A percentile compares a stretch with the other conserved stretches of the same genome.
Conservation (phyloP, 2,329 filamentous ascomycete genomes). For the Microascus cirrosus region DNA sequence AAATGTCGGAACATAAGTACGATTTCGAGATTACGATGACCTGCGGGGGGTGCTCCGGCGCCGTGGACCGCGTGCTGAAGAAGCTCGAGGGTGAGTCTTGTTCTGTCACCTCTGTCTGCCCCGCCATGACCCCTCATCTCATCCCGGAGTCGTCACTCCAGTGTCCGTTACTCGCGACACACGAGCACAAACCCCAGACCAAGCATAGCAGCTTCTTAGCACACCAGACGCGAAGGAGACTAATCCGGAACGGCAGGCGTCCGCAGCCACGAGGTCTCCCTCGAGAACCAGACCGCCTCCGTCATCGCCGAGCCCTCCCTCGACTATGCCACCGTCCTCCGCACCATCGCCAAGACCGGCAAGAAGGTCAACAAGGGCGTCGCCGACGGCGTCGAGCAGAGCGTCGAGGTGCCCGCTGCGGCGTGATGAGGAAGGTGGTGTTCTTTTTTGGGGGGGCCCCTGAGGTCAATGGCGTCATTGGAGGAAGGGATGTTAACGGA, state of each 20-base stretch:
- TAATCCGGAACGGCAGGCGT: conserved; percentile 46
- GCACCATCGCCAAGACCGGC: conserved; percentile 89
- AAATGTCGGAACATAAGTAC: conserved; percentile 78
- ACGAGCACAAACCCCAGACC: not conserved
- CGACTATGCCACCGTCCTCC: conserved; percentile 69
- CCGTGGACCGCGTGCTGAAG: conserved; percentile 82
- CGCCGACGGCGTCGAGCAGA: conserved; percentile 52
- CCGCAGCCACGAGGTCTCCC: conserved; percentile 75
- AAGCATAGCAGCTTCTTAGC: no score
- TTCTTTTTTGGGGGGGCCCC: not conserved
- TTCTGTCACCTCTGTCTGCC: not conserved
- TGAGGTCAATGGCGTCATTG: not conserved
- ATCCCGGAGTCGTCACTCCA: not conserved
- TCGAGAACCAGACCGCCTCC: conserved; percentile 74
- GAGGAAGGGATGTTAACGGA: not conserved
- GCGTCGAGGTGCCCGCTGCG: conserved; percentile 32
- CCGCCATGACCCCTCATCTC: not conserved
- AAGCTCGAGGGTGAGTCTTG: conserved; percentile 68
- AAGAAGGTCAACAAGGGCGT: conserved; percentile 76
- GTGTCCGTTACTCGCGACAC: no score
- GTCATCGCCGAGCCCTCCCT: conserved; percentile 60
- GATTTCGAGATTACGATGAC: conserved; percentile 91
- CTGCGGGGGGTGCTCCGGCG: conserved; percentile 93
- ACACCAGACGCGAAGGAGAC: no score
- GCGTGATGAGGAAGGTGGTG: not conserved